A percentile compares a stretch with the other conserved stretches of the same genome.
These are phyloP conservation scores for Chalaropsis thielavioides DNA, from an alignment of 2,329 filamentous ascomycete species.

Conservation along the genomic window DNA sequence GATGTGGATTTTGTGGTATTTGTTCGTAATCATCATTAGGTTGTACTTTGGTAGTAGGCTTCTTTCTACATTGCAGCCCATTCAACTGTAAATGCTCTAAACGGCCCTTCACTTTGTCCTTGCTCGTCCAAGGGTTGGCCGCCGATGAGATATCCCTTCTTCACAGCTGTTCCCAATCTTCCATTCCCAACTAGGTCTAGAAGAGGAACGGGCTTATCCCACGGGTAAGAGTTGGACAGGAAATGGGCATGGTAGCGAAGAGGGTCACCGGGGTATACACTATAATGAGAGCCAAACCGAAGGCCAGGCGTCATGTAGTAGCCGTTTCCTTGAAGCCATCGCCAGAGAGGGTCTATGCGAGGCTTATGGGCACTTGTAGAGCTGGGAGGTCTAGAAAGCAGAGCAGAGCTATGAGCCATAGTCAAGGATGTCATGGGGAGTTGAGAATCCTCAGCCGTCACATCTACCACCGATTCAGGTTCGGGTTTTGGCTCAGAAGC, in stretches of 20 bases:
- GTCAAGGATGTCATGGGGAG: conserved; percentile 7
- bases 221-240: conserved; percentile 67
- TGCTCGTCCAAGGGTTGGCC: conserved; percentile 37
- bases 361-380: conserved; percentile 26
- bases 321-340: conserved; percentile 52
- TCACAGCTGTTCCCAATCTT: conserved; percentile 80
- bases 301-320: conserved; percentile 87
- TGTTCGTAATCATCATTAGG: not conserved
- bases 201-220: conserved; percentile 74
- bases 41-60: conserved; percentile 3
- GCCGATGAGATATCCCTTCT: conserved; percentile 85
- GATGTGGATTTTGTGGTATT: not conserved
- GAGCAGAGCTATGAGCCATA: conserved; percentile 5
- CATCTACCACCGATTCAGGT: not conserved
- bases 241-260: conserved; percentile 94
- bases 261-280: conserved; percentile 89
- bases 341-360: conserved; percentile 48
- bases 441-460: not conserved
- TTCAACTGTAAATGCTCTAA: conserved; percentile 73
- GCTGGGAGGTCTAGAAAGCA: conserved; percentile 20
- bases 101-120: conserved; percentile 25
- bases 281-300: conserved; percentile 87
- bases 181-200: conserved; percentile 78
- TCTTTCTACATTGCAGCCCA: conserved; percentile 77
- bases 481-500: conserved; percentile 18